Base-by-base conservation (phyloP, 2,329 filamentous ascomycete genomes). In the Aspergillus latus region DNA sequence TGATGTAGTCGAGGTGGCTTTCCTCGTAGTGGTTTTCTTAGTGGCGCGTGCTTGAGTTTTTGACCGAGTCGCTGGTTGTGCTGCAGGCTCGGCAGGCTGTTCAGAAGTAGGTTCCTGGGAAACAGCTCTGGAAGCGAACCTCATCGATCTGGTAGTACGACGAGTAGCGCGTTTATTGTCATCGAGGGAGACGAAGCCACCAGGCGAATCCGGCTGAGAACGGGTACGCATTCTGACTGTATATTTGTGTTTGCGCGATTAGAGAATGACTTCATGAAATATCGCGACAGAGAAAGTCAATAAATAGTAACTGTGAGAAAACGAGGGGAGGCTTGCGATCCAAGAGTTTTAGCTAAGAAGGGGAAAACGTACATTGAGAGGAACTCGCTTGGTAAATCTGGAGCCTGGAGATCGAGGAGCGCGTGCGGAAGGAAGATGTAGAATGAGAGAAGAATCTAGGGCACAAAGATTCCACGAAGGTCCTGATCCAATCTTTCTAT, bases 171-270 rank as follows among this genome's bases (percentile, higher is more conserved):
- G 54, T 48, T 58, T 44, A 2, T 55, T 63, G 11, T 74, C 68
- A 26, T 74, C 68, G 28, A 73, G 70, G 15, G 69, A 69, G 21
- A 69, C 52, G 34, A 70, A 64, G 32, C 70, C 68, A 37, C 66
- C 62, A 32, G 73, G 72, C 34, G 72, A 72, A 15, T 68, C 60
- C 21, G 69, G 68, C 57, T 75, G 71, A 30, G 72, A 75, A 53
- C 72, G 72, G 52, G 72, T 73, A 39, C 72, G 70, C 72, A 74
- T 74, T 52, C 59, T 66, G 62, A 57, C 43, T 55, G 26, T 7
- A 30, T 54, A 44, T 37, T 29, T 40, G 50, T 42, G 28, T 34
- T 32, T 44, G 32, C 43, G 46, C 15, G n/a, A 46, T 5, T 43
- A 40, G 28, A 36, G 13, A 34, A 40, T n/a, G 42, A 34, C 8